These are phyloP conservation scores for Ballota nigra DNA, from an alignment of 257 asterid species.

Conservation along the genomic window DNA sequence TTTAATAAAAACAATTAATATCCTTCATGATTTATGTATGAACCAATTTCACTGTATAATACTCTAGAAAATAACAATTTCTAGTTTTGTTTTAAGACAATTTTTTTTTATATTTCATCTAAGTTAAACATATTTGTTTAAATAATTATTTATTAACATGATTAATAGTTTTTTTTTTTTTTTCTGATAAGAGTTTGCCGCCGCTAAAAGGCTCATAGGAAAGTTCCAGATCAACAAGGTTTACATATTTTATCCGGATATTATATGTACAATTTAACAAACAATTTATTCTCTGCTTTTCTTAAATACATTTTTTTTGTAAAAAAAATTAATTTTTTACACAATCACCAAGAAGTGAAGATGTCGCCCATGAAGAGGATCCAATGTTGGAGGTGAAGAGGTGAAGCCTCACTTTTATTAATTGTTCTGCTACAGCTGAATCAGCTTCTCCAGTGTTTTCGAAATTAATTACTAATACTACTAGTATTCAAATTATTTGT, in stretches of 20 bases:
- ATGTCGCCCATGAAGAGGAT: constrained; percentile 24
- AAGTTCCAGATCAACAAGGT: constrained; percentile 13
- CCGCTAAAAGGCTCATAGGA: neutral
- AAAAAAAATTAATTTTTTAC: neutral
- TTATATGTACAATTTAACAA: neutral
- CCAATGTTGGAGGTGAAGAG: constrained; percentile 29
- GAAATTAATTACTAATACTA: neutral
- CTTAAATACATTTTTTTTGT: neutral
- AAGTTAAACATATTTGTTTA: too few relatives aligned
- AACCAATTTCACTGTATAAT: too few relatives aligned
- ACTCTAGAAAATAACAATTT: too few relatives aligned
- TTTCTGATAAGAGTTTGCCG: constrained; percentile 2
- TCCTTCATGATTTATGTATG: too few relatives aligned
- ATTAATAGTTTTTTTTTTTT: too few relatives aligned
- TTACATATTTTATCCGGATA: neutral
- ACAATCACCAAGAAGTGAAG: neutral
- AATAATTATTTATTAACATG: too few relatives aligned
- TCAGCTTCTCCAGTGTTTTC: constrained; percentile 12
- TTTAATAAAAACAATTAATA: too few relatives aligned
- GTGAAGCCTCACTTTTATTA: neutral
- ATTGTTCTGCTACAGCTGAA: neutral
- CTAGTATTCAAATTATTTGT: neutral
- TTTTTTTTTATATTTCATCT: too few relatives aligned
- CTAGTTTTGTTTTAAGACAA: too few relatives aligned
- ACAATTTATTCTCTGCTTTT: neutral